These are phyloP conservation scores for Chlorociboria aeruginascens DNA, from an alignment of 495 filamentous ascomycete genomes.

Conservation along the genomic window DNA sequence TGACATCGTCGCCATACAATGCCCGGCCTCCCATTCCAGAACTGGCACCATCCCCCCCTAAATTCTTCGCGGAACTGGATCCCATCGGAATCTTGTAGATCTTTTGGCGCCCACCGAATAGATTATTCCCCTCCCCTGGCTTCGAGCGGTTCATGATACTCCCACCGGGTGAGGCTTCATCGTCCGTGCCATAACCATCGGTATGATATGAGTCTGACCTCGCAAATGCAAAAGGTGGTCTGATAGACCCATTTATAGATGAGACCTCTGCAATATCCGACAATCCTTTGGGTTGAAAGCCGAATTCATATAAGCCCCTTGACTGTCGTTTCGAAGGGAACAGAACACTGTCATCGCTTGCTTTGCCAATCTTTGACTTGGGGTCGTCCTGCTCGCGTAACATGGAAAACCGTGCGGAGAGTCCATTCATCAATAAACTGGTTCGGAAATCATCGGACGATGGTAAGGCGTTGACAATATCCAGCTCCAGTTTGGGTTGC, in stretches of 20 bases:
- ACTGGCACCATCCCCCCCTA: slow-evolving; percentile 26
- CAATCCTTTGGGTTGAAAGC: slow-evolving; percentile 42
- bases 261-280: slow-evolving; percentile 83
- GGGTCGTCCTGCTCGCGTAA: slow-evolving; percentile 88
- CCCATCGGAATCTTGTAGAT: slow-evolving; percentile 74
- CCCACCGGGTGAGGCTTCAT: slow-evolving; percentile 36
- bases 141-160: slow-evolving; percentile 79
- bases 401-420: slow-evolving; percentile 96
- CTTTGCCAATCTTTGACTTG: slow-evolving; percentile 74
- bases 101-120: slow-evolving; percentile 95
- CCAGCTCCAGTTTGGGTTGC: slow-evolving; percentile 51
- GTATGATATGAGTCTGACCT: slow-evolving; percentile 19
- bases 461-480: slow-evolving; percentile 64
- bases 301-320: slow-evolving; percentile 38
- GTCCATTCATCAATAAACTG: slow-evolving; percentile 86
- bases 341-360: slow-evolving; percentile 85
- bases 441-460: slow-evolving; percentile 89
- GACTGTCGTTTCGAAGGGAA: slow-evolving; percentile 65
- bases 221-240: slow-evolving; percentile 38
- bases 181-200: slow-evolving; percentile 52
- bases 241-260: slow-evolving; percentile 56
- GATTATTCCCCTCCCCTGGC: slow-evolving; percentile 78
- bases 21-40: slow-evolving; percentile 54
- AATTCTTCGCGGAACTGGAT: slow-evolving; percentile 29
- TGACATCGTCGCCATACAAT: slow-evolving; percentile 79